Evolutionary conservation across 257 asterid genomes (phyloP), one percentile per base, ranked within the genome.

Genomic region (Rubia yunnanensis): DNA sequence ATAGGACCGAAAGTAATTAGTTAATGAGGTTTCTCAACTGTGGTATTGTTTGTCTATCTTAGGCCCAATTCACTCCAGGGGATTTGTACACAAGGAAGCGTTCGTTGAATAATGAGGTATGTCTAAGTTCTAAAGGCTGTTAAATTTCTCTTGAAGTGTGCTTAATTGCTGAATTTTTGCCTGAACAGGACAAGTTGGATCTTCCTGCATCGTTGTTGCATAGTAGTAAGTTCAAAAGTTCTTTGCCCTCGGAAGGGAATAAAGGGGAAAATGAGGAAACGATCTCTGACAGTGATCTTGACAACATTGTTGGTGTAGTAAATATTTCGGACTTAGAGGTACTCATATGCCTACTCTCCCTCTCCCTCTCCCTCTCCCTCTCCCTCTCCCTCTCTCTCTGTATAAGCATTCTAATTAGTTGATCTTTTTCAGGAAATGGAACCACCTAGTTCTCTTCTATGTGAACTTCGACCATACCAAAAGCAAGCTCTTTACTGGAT

Each of bases 401-500:
- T 44, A 55, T 26, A 35, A 65, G 54, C 68, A 66, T 59, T 71
- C 27, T 70, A 72, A 74, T 70, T 39, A 70, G 22, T 41, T 31
- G 27, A 46, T 64, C 15, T 77, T 30, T 72, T 66, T 22, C 69
- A 92, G 98, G 99, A 89, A 84, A 89, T 89, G 92, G 99, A 89
- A 69, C 92, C 97, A 57, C 96, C 99, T 61, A 72, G 84, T 74
- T 78, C 86, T 55, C 86, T 92, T 79, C 82, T 84, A 69, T 92
- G 99, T 55, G 88, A 83, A 52, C 91, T 92, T 72, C 95, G 95
- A 61, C 86, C 97, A 63, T 92, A 92, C 87, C 99, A 92, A 83
- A 92, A 89, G 82, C 97, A 92, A 89, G 97, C 99, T 70, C 95
- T 92, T 73, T 74, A 77, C 74, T 92, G 97, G 97, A 92, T 92